phyloP scores from a whole-genome alignment of 352 stramenopile genomes.

The Globisporangium megalacanthum region DNA sequence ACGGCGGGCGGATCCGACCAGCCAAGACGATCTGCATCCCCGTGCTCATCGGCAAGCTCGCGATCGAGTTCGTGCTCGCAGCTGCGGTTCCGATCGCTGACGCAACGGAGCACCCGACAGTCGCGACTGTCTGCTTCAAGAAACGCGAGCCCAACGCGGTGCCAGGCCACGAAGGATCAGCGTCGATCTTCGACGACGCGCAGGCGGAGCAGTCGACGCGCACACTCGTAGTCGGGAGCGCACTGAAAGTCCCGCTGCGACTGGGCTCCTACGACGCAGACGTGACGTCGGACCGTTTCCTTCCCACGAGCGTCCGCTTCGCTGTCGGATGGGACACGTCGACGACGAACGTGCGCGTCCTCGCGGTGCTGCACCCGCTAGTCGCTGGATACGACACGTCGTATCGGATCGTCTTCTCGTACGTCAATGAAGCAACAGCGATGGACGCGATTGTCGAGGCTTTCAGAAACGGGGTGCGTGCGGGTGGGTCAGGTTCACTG shows the following conservation, averaged over 20 bases:
- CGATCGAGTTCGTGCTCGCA: constrained; percentile 22
- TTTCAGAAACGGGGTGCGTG: constrained; percentile 27
- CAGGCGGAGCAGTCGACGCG: background rate
- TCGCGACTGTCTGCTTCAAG: constrained; percentile 5
- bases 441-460: constrained; percentile 49
- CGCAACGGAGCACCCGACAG: background rate
- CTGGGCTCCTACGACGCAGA: constrained; percentile 35
- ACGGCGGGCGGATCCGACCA: constrained; percentile 45
- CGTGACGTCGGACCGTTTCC: constrained; percentile 20
- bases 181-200: background rate
- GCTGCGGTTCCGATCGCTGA: background rate
- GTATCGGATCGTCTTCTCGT: constrained; percentile 50
- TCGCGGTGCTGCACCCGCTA: constrained; percentile 34
- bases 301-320: constrained; percentile 17
- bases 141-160: constrained; percentile 1
- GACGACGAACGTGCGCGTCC: constrained; percentile 16
- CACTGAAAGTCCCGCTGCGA: constrained; percentile 30
- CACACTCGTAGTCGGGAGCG: constrained; percentile 18
- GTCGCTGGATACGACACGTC: constrained; percentile 11
- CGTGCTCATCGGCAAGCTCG: constrained; percentile 50
- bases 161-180: background rate
- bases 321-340: constrained; percentile 32
- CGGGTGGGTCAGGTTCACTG: background rate
- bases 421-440: constrained; percentile 19
- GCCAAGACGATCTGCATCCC: constrained; percentile 47